phyloP scores from a whole-genome alignment of 2,329 filamentous ascomycete species.

The Fusarium torulosum region DNA sequence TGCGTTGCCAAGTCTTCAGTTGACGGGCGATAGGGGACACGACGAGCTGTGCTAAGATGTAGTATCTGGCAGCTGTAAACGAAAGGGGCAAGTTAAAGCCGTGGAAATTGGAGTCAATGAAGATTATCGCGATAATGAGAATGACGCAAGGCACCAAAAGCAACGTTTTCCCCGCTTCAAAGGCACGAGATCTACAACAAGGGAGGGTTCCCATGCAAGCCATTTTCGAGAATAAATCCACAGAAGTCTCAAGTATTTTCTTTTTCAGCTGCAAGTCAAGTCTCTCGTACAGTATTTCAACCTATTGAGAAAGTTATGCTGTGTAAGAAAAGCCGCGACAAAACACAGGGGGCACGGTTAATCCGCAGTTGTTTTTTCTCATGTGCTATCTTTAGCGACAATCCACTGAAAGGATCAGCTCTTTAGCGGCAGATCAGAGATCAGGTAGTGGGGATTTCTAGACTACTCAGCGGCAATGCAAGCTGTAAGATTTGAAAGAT shows the following conservation, averaged over 20 bases:
- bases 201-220: not conserved
- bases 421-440: slow-evolving; percentile 16
- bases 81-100: not conserved
- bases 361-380: not conserved
- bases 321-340: not conserved
- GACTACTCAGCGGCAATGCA: not conserved
- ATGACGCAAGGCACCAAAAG: slow-evolving; percentile 2
- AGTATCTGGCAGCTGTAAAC: not conserved
- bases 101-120: not conserved
- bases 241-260: not conserved
- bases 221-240: not conserved
- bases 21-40: not conserved
- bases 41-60: not conserved
- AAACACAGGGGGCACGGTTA: too few species aligned
- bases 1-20: not conserved
- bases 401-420: slow-evolving; percentile 7
- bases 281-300: too few species aligned
- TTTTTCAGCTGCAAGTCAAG: not conserved
- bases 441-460: not conserved
- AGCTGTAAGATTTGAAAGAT: slow-evolving; percentile 5
- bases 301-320: not conserved
- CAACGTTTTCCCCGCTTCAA: slow-evolving; percentile 20
- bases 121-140: not conserved
- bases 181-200: slow-evolving; percentile 11
- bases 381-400: slow-evolving; percentile 9